Evolutionary conservation across 345 rosid genomes (phyloP).

Genomic region (Carallia pectinifolia): DNA sequence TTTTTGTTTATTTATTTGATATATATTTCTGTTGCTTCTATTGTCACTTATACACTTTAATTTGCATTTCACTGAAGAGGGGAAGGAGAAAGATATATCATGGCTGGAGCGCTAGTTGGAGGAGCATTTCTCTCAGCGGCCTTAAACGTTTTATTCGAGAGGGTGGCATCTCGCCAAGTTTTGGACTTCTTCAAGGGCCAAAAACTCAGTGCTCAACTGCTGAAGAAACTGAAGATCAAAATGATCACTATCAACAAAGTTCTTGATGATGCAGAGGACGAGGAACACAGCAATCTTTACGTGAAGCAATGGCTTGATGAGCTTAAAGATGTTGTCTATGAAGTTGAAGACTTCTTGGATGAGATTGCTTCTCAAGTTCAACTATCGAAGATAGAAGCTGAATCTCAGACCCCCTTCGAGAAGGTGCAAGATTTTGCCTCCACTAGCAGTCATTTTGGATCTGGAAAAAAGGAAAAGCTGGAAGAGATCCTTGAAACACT

Average conservation of each 20-base stretch:
- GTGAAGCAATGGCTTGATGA: conserved; percentile 1
- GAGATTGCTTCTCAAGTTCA: background rate
- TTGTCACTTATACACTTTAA: too few relatives aligned
- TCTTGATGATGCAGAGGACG: conserved; percentile 10
- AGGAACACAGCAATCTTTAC: background rate
- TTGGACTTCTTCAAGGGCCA: background rate
- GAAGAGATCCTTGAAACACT: conserved; percentile 7
- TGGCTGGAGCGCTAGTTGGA: background rate
- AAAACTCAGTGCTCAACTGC: background rate
- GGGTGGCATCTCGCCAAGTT: background rate
- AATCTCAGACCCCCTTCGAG: background rate
- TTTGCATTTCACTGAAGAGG: background rate
- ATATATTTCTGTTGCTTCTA: too few relatives aligned
- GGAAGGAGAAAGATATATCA: background rate
- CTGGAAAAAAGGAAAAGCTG: background rate
- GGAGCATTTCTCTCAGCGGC: background rate
- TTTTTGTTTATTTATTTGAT: too few relatives aligned
- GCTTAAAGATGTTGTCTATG: background rate
- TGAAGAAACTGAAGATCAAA: background rate
- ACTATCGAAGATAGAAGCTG: background rate
- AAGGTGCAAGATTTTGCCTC: background rate
- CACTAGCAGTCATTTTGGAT: too few relatives aligned
- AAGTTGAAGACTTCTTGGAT: conserved; percentile 10
- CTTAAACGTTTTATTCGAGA: background rate
- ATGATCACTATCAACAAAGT: background rate